Conservation (phyloP, 2,329 filamentous ascomycete genomes). For the Colletotrichum sojae region DNA sequence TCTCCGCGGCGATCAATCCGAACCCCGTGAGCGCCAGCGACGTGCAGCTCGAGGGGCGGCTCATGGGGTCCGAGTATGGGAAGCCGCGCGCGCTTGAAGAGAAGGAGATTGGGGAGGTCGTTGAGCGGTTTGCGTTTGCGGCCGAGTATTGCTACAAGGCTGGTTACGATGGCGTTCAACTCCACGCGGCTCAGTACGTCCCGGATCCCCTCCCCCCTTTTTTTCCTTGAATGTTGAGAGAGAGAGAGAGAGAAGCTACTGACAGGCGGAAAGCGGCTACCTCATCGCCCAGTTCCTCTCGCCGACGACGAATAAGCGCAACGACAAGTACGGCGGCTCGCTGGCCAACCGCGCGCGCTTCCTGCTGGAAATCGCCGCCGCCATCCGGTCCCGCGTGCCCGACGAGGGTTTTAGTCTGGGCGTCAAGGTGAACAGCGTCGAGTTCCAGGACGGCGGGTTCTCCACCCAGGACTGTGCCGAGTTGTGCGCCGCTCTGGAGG, state of each 20-base stretch:
- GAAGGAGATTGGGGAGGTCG: conserved; percentile 66
- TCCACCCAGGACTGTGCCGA: conserved; percentile 64
- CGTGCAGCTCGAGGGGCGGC: conserved; percentile 53
- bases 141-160: conserved; percentile 71
- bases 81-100: conserved; percentile 66
- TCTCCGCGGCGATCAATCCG: conserved; percentile 48
- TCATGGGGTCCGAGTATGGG: conserved; percentile 64
- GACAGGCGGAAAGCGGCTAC: conserved; percentile 52
- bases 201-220: too few relatives aligned
- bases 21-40: conserved; percentile 57
- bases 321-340: conserved; percentile 62
- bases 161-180: conserved; percentile 64
- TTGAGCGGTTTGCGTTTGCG: conserved; percentile 69
- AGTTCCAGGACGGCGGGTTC: conserved; percentile 68
- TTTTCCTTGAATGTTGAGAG: neutral
- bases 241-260: too few relatives aligned
- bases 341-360: conserved; percentile 62
- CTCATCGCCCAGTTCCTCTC: conserved; percentile 62
- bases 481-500: conserved; percentile 63
- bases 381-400: conserved; percentile 51
- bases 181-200: conserved; percentile 60
- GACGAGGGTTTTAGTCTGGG: conserved; percentile 59
- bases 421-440: conserved; percentile 73
- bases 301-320: conserved; percentile 58
- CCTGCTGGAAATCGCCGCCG: conserved; percentile 60